Base-by-base conservation (phyloP, 2,329 filamentous ascomycete genomes). In the Escovopsis weberi region DNA sequence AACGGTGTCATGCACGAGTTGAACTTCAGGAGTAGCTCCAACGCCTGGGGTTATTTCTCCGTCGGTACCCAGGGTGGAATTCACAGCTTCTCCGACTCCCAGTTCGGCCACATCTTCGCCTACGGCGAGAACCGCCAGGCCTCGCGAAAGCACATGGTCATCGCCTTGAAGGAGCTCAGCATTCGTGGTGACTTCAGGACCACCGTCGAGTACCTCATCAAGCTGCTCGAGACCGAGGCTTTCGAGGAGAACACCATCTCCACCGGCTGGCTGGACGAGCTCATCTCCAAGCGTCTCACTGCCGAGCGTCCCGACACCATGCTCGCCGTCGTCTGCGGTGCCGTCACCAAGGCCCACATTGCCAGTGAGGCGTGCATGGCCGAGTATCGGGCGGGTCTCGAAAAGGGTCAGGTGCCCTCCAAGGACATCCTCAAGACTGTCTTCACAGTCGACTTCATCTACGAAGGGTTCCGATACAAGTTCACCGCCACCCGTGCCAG, bases 41-140 rank as follows among this genome's bases (percentile, higher is more conserved):
- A 98, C 54, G 91, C 96, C 44, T 98, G 91, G 91, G 91, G 91
- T 74, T 98, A 98, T 68, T 98, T 98, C 78, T 98, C 91, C 42
- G 91, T 98, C 62, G 85, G 88, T 69, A 91, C 88, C 9, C 82
- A 87, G 43, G 89, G 88, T 68, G 88, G 88, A 65, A 98, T 98
- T 51, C 91, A 98, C 77, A 95, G 86, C 65, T 98, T 94, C 74
- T 96, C 91, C 7, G 91, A 98, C 69, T 93, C 85, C 58, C 91
- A 98, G 60, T 98, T 98, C 55, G 91, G 91, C 66, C 91, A 98
- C 67, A 98, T 98, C 54, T 98, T 98, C 64, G 93, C 91, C 41
- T 98, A 96, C 55, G 91, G 91, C 47, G 91, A 98, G 73, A 98
- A 93, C 70, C 81, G 91, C 62, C 82, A 87, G 40, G 88, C 91